Evolutionary conservation across 2,329 filamentous ascomycete genomes (phyloP).

Genomic region (Cladophialophora chaetospira): DNA sequence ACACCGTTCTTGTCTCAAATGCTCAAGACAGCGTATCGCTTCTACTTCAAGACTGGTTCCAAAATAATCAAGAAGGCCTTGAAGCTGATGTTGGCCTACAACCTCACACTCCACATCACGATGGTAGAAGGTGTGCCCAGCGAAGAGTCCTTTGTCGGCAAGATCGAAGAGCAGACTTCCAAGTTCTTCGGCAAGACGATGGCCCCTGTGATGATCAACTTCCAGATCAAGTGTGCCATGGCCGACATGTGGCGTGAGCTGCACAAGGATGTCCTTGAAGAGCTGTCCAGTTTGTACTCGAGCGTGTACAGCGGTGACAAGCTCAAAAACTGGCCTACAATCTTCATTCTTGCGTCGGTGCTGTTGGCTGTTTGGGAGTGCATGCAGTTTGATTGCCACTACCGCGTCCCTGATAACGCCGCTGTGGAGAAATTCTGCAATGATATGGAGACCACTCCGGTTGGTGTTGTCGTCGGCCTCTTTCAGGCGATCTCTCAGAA

Average conservation of each 20-base stretch:
- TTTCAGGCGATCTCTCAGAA: slow-evolving; percentile 99
- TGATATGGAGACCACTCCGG: slow-evolving; percentile 95
- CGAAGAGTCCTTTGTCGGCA: slow-evolving; percentile 74
- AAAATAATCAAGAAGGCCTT: slow-evolving; percentile 92
- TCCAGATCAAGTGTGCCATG: slow-evolving; percentile 96
- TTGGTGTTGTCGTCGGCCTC: slow-evolving; percentile 92
- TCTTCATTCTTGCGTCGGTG: slow-evolving; percentile 95
- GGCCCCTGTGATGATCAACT: slow-evolving; percentile 98
- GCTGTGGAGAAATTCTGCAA: slow-evolving; percentile 92
- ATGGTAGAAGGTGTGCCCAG: slow-evolving; percentile 87
- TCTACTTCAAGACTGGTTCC: slow-evolving; percentile 83
- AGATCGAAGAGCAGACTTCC: slow-evolving; percentile 82
- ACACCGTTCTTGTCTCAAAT: slow-evolving; percentile 95
- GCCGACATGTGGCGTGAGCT: slow-evolving; percentile 98
- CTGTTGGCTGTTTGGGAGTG: slow-evolving; percentile 95
- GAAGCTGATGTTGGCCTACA: slow-evolving; percentile 94
- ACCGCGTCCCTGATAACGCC: slow-evolving; percentile 80
- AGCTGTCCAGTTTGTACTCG: slow-evolving; percentile 90
- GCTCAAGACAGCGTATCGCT: slow-evolving; percentile 92
- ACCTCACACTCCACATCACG: slow-evolving; percentile 90
- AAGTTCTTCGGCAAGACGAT: slow-evolving; percentile 88
- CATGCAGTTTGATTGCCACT: slow-evolving; percentile 98
- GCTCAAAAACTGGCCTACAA: slow-evolving; percentile 98
- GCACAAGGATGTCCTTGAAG: slow-evolving; percentile 93
- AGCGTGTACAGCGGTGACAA: slow-evolving; percentile 97